A percentile compares a stretch with the other conserved stretches of the same genome.
Conservation (phyloP, 345 rosid genomes). For the Citrus sinensis region DNA sequence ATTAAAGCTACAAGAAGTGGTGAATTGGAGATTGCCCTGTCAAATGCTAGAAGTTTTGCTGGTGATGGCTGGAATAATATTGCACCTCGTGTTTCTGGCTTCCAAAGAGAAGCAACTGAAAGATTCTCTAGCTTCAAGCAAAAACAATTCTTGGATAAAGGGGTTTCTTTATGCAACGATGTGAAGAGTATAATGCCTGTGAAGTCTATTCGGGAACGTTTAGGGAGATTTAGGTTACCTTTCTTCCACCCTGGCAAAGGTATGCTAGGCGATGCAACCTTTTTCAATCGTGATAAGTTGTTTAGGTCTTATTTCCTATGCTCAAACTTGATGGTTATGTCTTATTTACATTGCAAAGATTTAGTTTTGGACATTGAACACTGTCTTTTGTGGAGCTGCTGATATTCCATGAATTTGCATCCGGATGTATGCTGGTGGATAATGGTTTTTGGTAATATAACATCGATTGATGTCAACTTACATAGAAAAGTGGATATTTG, state of each 20-base stretch:
- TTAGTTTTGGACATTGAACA: neutral
- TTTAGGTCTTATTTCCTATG: neutral
- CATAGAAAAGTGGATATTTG: neutral
- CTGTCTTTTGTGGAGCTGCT: neutral
- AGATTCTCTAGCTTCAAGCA: conserved; percentile 38
- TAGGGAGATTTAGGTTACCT: conserved; percentile 38
- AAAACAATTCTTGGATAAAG: conserved; percentile 28
- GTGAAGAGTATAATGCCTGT: conserved; percentile 30
- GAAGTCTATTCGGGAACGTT: conserved; percentile 35
- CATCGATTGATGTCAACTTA: neutral
- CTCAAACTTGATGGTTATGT: neutral
- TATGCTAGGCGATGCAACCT: conserved; percentile 13
- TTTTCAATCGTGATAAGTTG: neutral
- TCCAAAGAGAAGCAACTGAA: conserved; percentile 50
- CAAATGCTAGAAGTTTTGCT: conserved; percentile 18
- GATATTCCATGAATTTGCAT: neutral
- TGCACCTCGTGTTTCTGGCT: conserved; percentile 33
- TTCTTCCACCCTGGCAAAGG: conserved; percentile 49
- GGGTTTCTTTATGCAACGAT: conserved; percentile 27
- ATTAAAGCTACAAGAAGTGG: conserved; percentile 40
- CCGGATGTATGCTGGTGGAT: neutral
- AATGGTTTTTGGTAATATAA: neutral
- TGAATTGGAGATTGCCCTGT: conserved; percentile 34
- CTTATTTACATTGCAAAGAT: neutral
- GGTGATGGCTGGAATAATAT: conserved; percentile 39